A percentile compares a stretch with the other conserved stretches of the same genome.
These are phyloP conservation scores for Suillus hirtellus DNA, from an alignment of 768 basidiomycete species.

Conservation along the genomic window DNA sequence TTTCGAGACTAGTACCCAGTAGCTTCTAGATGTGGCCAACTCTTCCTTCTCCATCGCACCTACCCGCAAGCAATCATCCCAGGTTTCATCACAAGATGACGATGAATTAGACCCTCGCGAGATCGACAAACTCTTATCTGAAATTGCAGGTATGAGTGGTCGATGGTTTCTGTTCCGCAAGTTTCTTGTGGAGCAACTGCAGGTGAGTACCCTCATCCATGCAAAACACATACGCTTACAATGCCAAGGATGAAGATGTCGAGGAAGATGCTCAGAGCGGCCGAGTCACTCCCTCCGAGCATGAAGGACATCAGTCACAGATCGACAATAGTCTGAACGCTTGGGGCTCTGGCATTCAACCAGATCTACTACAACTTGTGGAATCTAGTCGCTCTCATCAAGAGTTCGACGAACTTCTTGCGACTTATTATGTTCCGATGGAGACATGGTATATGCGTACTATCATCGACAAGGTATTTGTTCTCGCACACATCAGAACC, in stretches of 20 bases:
- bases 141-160: conserved; percentile 86
- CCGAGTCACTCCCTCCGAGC: conserved; percentile 1
- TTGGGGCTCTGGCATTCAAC: not conserved
- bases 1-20: not conserved
- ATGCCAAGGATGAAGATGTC: conserved; percentile 12
- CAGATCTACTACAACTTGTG: conserved; percentile 30
- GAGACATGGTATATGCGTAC: conserved; percentile 90
- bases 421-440: conserved; percentile 80
- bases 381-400: conserved; percentile 54
- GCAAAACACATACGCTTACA: conserved; percentile 8
- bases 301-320: not conserved
- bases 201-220: conserved; percentile 40
- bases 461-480: conserved; percentile 80
- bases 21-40: conserved; percentile 52
- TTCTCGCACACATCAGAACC: not conserved
- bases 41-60: conserved; percentile 35
- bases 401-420: conserved; percentile 66
- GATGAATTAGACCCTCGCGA: conserved; percentile 84
- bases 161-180: conserved; percentile 90
- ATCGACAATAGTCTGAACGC: not conserved
- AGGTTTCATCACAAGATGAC: conserved; percentile 35
- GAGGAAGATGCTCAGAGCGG: conserved; percentile 11
- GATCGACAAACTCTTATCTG: conserved; percentile 87
- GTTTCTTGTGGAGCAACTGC: conserved; percentile 76
- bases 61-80: conserved; percentile 35